Percentiles rank a stretch among this genome's conserved stretches.
phyloP scores from a whole-genome alignment of 1,284 basidiomycete species.

The Kwoniella shivajii region DNA sequence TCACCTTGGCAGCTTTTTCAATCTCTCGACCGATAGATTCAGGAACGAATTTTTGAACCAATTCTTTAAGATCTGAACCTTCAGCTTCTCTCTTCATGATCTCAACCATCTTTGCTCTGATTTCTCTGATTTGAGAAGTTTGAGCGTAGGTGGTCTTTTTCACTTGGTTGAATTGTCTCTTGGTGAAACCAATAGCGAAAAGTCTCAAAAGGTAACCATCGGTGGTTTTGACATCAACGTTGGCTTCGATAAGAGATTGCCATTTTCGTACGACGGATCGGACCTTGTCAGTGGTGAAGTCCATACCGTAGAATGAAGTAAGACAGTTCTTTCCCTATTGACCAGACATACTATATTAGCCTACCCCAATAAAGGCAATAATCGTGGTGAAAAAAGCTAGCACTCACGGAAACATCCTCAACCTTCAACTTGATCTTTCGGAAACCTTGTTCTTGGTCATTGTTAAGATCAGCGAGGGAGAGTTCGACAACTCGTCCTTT shows the following conservation, averaged over 20 bases:
- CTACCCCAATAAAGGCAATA: background rate
- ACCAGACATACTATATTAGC: background rate
- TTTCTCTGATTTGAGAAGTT: conserved; percentile 92
- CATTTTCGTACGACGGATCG: conserved; percentile 99
- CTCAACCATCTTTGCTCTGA: conserved; percentile 99
- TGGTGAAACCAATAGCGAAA: conserved; percentile 99
- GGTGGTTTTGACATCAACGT: conserved; percentile 98
- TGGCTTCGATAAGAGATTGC: conserved; percentile 98
- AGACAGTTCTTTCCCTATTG: conserved; percentile 96
- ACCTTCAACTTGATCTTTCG: conserved; percentile 98
- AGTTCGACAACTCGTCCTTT: conserved; percentile 97
- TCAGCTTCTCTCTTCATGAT: conserved; percentile 97
- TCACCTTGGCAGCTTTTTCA: conserved; percentile 81
- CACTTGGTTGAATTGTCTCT: conserved; percentile 94
- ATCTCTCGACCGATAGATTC: conserved; percentile 99
- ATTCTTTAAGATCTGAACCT: conserved; percentile 94
- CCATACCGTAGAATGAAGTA: conserved; percentile 99
- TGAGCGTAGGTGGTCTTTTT: conserved; percentile 99
- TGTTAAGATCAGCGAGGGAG: conserved; percentile 97
- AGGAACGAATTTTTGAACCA: conserved; percentile 98
- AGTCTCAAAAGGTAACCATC: conserved; percentile 99
- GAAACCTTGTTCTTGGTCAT: conserved; percentile 99
- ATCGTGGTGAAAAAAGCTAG: background rate
- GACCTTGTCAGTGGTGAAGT: conserved; percentile 99
- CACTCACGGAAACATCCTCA: conserved; percentile 72